Evolutionary conservation across 495 filamentous ascomycete genomes (phyloP), one percentile per base, ranked within the genome.

Genomic region (Podospora sp.): DNA sequence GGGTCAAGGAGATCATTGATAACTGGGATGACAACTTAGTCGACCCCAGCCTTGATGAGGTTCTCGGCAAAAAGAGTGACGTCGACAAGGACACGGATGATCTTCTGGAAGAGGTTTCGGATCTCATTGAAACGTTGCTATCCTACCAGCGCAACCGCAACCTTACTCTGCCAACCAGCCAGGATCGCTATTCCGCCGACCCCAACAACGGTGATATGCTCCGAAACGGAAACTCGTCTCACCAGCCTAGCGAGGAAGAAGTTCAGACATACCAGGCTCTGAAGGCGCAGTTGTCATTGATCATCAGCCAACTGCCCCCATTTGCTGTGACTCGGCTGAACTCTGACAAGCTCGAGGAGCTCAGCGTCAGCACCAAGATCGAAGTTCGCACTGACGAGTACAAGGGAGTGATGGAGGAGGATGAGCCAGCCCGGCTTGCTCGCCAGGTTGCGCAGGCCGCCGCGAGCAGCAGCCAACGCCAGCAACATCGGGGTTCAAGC

Each of bases 131-230:
- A 70, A 94, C 92, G 1, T 81, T 97, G 21, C 86, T 90, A 65
- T 97, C 94, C 0, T 91, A 93, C 72, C 94, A 97, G 76, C 89
- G 88, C 52, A 92, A 92, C 68, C 90, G 93, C 53, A 92, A 90
- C 65, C 82, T 89, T 29, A 90, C 82, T 4, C 69, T 91, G 11
- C 80, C 79, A 50, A 80, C 80, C 27, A 80, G 81, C 73, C 77
- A 83, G 72, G 80, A 81, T 71, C 73, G 83, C 50, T 78, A 79
- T 70, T 75, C 77, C 65, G 68, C 79, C 57, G 84, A 86, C 69
- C 82, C 82, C 2, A 77, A 82, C 25, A 80, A 81, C 60, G 80
- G 79, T 27, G 82, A 84, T 64, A 83, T 84, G 82, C 75, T 83
- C 11, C 82, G 80, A 14, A 82, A 81, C 65, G 82, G 81, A 21